Base-by-base conservation (phyloP, 176 grass and related monocot genomes). In the Alloteropsis semialata region DNA sequence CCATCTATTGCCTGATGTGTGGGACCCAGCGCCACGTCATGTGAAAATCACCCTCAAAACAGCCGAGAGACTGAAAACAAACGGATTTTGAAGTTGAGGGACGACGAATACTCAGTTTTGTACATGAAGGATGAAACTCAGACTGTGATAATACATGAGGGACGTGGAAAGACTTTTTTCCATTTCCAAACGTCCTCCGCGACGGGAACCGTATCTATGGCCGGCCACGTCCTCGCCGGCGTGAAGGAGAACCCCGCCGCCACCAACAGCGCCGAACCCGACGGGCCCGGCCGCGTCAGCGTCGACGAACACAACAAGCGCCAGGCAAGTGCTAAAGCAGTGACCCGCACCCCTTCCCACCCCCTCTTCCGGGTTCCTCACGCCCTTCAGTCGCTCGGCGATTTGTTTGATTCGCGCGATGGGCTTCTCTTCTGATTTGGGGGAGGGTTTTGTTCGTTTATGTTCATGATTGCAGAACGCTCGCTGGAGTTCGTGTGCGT, bases 221-320 rank as follows among this genome's bases (percentile, higher is more conserved):
- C 78, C 10, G 76, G 71, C 61, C 76, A 89, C 78, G 83, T 86
- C 72, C 83, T 89, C 56, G 88, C 83, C 64, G 80, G 65, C 19
- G 38, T 30, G 65, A 30, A 12, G 24, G 64, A 60, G 18, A 72
- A 5, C 64, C 88, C 88, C 72, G 77, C 34, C 63, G 82, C 77
- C 3, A 77, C 87, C 71, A 97, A 97, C 94, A 92, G 92, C 85
- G 56, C 37, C 56, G 88, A 97, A 54, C 60, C 93, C 58, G 92
- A 92, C 71, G 86, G 83, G 53, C 90, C 94, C 77, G 95, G 83
- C 22, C 90, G 92, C 78, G 92, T 94, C 75, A 90, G 90, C 74
- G 95, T 97, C 65, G 88, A 91, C 6, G 94, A 97, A 46, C 92
- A 94, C 89, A 97, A 97, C 88, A 97, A 92, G 83, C 89, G 87